A percentile compares a stretch with the other conserved stretches of the same genome.
These are phyloP conservation scores for Pythium oligandrum DNA, from an alignment of 352 stramenopile species.

Conservation along the genomic window DNA sequence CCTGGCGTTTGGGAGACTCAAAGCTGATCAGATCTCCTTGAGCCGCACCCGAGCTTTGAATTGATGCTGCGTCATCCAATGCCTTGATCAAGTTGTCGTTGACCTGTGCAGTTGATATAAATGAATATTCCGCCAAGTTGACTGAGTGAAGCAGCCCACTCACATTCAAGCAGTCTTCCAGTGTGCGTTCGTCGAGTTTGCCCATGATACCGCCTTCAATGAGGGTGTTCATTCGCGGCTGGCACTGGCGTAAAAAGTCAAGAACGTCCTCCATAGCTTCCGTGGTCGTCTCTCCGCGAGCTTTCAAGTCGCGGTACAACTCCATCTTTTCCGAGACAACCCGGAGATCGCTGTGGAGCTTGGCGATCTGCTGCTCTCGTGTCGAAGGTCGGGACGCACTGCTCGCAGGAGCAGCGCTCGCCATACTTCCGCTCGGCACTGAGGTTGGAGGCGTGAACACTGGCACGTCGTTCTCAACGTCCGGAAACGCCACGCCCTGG, in stretches of 20 bases:
- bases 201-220: conserved; percentile 83
- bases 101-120: conserved; percentile 27
- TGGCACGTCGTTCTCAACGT: conserved; percentile 56
- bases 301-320: conserved; percentile 36
- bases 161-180: conserved; percentile 83
- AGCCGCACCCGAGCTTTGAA: conserved; percentile 1
- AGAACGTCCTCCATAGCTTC: conserved; percentile 65
- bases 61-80: conserved; percentile 45
- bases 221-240: conserved; percentile 84
- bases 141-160: conserved; percentile 2
- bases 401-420: not conserved
- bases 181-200: conserved; percentile 75
- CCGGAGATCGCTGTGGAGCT: conserved; percentile 63
- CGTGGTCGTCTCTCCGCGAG: conserved; percentile 13
- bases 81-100: conserved; percentile 82
- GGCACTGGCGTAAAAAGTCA: conserved; percentile 81
- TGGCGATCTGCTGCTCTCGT: conserved; percentile 62
- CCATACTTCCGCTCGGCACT: conserved; percentile 13
- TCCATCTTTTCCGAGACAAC: conserved; percentile 73
- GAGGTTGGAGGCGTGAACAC: conserved; percentile 69
- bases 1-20: conserved; percentile 40
- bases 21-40: conserved; percentile 47
- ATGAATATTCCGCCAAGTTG: too few species aligned
- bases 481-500: conserved; percentile 64
- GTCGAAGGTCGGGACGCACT: conserved; percentile 11